Evolutionary conservation across 1,139 yeast species (phyloP).

Genomic region (Sugiyamaella castrensis): DNA sequence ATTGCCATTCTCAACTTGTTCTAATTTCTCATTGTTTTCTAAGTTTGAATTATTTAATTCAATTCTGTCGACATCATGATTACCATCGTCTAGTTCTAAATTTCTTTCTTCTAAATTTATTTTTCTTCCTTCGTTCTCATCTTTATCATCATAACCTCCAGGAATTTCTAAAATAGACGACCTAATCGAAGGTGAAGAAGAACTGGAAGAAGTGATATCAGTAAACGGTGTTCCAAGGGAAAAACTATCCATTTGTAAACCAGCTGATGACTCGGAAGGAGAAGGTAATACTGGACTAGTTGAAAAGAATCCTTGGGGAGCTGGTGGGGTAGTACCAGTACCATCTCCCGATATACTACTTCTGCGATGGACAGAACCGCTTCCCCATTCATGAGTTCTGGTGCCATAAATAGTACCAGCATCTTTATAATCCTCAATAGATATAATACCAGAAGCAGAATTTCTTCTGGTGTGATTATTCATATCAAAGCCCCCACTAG

Average conservation of each 20-base stretch:
- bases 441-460: slow-evolving; percentile 14
- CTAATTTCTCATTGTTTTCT: no score
- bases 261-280: no score
- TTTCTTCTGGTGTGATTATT: slow-evolving; percentile 10
- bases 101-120: no score
- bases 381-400: slow-evolving; percentile 37
- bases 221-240: no score
- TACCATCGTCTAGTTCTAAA: no score
- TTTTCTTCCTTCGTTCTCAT: no score
- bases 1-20: background rate
- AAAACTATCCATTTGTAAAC: no score
- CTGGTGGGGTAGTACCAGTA: background rate
- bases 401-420: slow-evolving; percentile 38
- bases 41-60: background rate
- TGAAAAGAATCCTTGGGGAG: no score
- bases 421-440: slow-evolving; percentile 25
- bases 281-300: no score
- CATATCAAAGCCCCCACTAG: slow-evolving; percentile 15
- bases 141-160: background rate
- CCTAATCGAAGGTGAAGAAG: no score
- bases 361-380: slow-evolving; percentile 8
- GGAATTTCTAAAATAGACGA: background rate
- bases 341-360: background rate
- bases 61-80: background rate
- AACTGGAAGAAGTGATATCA: no score